These are phyloP conservation scores for Trichosporon inkin DNA, from an alignment of 1,284 basidiomycete genomes.

Conservation along the genomic window DNA sequence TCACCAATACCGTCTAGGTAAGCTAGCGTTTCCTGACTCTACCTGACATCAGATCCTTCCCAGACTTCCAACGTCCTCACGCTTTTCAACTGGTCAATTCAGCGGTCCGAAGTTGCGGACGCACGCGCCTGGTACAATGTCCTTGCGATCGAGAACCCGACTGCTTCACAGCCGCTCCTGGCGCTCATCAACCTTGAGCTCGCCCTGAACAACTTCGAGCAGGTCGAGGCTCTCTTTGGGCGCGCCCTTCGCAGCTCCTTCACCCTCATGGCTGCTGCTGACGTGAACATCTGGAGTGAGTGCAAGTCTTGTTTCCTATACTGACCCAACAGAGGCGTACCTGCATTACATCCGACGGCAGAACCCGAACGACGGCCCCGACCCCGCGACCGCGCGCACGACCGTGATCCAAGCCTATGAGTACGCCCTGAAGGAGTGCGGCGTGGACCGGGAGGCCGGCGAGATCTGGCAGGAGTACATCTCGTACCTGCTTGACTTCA, in stretches of 20 bases:
- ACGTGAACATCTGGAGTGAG: constrained; percentile 50
- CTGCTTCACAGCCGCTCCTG: constrained; percentile 45
- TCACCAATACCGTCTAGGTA: constrained; percentile 31
- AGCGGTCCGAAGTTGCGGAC: constrained; percentile 46
- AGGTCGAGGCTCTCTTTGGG: constrained; percentile 48
- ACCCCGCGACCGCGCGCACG: constrained; percentile 59
- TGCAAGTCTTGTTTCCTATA: neutral
- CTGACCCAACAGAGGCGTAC: constrained; percentile 42
- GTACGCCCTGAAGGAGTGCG: constrained; percentile 84
- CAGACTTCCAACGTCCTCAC: constrained; percentile 35
- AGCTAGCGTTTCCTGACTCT: neutral
- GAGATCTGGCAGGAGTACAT: constrained; percentile 65
- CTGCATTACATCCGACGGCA: constrained; percentile 51
- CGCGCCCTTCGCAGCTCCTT: constrained; percentile 42
- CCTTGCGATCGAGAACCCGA: constrained; percentile 42
- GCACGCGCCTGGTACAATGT: constrained; percentile 47
- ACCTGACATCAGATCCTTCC: constrained; percentile 31
- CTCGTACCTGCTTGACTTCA: constrained; percentile 73
- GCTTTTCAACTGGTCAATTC: constrained; percentile 51
- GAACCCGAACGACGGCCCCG: constrained; percentile 41
- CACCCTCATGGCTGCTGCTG: constrained; percentile 44
- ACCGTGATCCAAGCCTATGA: constrained; percentile 87
- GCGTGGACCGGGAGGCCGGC: constrained; percentile 61
- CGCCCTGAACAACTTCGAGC: constrained; percentile 43
- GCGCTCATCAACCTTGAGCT: constrained; percentile 49